phyloP scores from a whole-genome alignment of 768 basidiomycete species.

The Wakefieldia striispora region DNA sequence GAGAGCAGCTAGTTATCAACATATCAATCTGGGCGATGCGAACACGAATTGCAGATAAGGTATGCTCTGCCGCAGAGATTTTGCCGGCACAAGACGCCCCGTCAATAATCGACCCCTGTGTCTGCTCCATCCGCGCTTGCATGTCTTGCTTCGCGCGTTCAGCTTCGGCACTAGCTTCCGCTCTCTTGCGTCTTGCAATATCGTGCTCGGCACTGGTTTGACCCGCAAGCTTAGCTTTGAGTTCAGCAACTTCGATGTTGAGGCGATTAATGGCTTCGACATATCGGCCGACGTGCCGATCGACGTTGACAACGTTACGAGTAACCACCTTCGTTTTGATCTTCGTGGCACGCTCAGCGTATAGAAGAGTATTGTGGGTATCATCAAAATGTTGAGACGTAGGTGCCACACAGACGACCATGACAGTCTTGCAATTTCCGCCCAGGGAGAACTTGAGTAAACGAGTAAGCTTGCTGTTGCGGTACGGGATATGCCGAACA shows the following conservation, averaged over 20 bases:
- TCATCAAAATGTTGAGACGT: constrained; percentile 97
- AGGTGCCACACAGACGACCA: constrained; percentile 98
- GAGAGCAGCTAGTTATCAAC: constrained; percentile 34
- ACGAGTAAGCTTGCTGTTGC: constrained; percentile 97
- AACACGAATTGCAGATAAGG: constrained; percentile 59
- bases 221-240: constrained; percentile 82
- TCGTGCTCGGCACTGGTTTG: constrained; percentile 64
- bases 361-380: constrained; percentile 96
- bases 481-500: constrained; percentile 88
- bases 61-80: constrained; percentile 65
- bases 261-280: constrained; percentile 92
- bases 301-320: constrained; percentile 91
- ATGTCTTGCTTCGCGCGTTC: constrained; percentile 74
- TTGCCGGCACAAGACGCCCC: constrained; percentile 75
- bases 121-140: constrained; percentile 68
- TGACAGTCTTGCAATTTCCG: constrained; percentile 98
- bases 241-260: constrained; percentile 76
- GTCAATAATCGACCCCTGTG: constrained; percentile 65
- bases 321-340: constrained; percentile 98
- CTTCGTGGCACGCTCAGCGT: constrained; percentile 96
- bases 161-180: constrained; percentile 71
- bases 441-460: constrained; percentile 97
- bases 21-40: constrained; percentile 59
- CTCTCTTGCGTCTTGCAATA: constrained; percentile 59
- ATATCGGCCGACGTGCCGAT: constrained; percentile 93